Percentiles rank a stretch among this genome's conserved stretches.
Evolutionary conservation across 1,139 yeast species (phyloP).

Genomic region (Debaryomycetaceae sp.): DNA sequence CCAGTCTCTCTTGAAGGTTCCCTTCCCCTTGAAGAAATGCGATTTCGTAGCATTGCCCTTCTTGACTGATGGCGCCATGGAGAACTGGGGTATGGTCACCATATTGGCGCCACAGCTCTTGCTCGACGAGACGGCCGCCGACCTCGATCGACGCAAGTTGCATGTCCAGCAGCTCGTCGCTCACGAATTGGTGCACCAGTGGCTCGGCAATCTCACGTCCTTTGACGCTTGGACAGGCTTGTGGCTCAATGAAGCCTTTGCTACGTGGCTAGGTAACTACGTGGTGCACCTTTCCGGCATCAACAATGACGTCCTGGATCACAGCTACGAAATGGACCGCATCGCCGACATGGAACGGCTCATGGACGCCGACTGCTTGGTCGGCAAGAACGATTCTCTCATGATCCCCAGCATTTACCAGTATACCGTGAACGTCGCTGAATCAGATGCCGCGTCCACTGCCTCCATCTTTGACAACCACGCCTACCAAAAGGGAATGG

Average conservation of each 20-base stretch:
- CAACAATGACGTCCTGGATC: slow-evolving; percentile 14
- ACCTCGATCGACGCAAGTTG: slow-evolving; percentile 9
- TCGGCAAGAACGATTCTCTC: slow-evolving; percentile 11
- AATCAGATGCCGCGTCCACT: slow-evolving; percentile 31
- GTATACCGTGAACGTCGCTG: slow-evolving; percentile 16
- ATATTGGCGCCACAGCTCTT: slow-evolving; percentile 43
- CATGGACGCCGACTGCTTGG: slow-evolving; percentile 30
- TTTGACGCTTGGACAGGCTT: slow-evolving; percentile 57
- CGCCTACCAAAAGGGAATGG: slow-evolving; percentile 58
- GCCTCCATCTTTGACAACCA: slow-evolving; percentile 35
- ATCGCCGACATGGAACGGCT: slow-evolving; percentile 20
- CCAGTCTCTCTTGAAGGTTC: slow-evolving; percentile 27
- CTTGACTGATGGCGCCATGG: slow-evolving; percentile 69
- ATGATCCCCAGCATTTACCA: slow-evolving; percentile 17
- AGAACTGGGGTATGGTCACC: slow-evolving; percentile 62
- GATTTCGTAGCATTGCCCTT: slow-evolving; percentile 62
- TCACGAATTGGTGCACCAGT: slow-evolving; percentile 69
- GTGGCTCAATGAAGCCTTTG: slow-evolving; percentile 71
- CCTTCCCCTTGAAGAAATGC: slow-evolving; percentile 49
- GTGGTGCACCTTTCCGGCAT: slow-evolving; percentile 21
- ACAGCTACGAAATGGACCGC: slow-evolving; percentile 22
- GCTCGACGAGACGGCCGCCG: slow-evolving; percentile 16
- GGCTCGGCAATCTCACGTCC: slow-evolving; percentile 60
- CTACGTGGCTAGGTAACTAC: slow-evolving; percentile 53
- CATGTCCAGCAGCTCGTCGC: slow-evolving; percentile 44